These are phyloP conservation scores for Leccinellum rugosiceps DNA, from an alignment of 768 basidiomycete genomes.

Conservation along the genomic window DNA sequence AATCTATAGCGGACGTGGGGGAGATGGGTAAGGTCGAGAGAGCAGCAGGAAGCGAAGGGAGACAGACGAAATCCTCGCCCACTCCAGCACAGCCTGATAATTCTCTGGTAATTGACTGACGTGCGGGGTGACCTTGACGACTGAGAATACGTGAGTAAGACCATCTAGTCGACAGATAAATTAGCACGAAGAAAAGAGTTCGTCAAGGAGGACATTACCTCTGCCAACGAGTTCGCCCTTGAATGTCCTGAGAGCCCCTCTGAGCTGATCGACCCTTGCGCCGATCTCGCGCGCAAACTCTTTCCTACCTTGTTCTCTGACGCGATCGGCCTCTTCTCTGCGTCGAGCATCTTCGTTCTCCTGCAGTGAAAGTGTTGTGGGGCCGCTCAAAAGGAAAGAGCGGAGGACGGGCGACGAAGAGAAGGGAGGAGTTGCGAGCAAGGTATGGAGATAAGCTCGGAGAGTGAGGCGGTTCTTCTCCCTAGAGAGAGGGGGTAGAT, in stretches of 20 bases:
- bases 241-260: conserved; percentile 80
- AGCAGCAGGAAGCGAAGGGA: neutral
- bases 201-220: conserved; percentile 41
- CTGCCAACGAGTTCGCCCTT: conserved; percentile 92
- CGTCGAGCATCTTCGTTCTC: conserved; percentile 76
- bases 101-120: conserved; percentile 77
- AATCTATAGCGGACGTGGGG: conserved; percentile 47
- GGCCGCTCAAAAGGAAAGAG: conserved; percentile 79
- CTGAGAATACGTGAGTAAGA: conserved; percentile 81
- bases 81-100: conserved; percentile 89
- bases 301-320: conserved; percentile 84
- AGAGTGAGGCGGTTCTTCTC: conserved; percentile 96
- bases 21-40: conserved; percentile 5
- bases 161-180: conserved; percentile 56
- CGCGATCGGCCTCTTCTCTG: conserved; percentile 84
- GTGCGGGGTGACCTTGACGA: conserved; percentile 76
- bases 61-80: conserved; percentile 94
- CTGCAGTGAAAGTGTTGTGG: conserved; percentile 61
- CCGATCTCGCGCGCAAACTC: conserved; percentile 87
- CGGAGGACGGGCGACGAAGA: conserved; percentile 82
- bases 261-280: conserved; percentile 76
- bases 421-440: conserved; percentile 69
- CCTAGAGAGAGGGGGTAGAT: conserved; percentile 49
- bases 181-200: conserved; percentile 3
- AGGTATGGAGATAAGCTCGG: conserved; percentile 82